Percentiles rank a stretch among this genome's conserved stretches.
Conservation (phyloP, 169 alveolate species). For the Ichthyophthirius multifiliis region DNA sequence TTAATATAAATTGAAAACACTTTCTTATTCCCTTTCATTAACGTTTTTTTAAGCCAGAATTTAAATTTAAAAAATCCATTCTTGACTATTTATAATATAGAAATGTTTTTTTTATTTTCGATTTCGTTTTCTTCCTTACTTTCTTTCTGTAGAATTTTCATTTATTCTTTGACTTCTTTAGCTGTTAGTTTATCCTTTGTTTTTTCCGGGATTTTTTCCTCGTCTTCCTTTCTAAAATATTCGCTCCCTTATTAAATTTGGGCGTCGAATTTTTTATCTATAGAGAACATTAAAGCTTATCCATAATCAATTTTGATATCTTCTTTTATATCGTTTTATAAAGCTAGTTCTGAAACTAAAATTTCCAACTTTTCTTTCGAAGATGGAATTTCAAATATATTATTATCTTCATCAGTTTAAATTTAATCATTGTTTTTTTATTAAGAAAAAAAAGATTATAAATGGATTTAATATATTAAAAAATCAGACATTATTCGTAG, state of each 20-base stretch:
- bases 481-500: background rate
- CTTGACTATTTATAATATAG: background rate
- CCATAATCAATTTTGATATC: slow-evolving; percentile 13
- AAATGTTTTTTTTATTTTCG: too few relatives aligned
- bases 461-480: background rate
- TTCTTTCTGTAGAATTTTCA: too few relatives aligned
- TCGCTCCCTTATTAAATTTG: background rate
- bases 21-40: slow-evolving; percentile 1
- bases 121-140: too few relatives aligned
- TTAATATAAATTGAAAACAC: background rate
- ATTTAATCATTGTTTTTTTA: too few relatives aligned
- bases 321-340: background rate
- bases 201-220: too few relatives aligned
- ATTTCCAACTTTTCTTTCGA: background rate
- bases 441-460: too few relatives aligned
- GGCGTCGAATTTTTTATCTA: background rate
- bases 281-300: background rate
- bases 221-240: too few relatives aligned
- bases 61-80: background rate
- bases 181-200: background rate
- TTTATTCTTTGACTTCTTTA: too few relatives aligned
- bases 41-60: background rate
- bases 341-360: background rate
- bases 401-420: background rate
- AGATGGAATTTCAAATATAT: background rate